Evolutionary conservation across 768 basidiomycete species (phyloP).

Genomic region (Boletus rufocinnamomeus): DNA sequence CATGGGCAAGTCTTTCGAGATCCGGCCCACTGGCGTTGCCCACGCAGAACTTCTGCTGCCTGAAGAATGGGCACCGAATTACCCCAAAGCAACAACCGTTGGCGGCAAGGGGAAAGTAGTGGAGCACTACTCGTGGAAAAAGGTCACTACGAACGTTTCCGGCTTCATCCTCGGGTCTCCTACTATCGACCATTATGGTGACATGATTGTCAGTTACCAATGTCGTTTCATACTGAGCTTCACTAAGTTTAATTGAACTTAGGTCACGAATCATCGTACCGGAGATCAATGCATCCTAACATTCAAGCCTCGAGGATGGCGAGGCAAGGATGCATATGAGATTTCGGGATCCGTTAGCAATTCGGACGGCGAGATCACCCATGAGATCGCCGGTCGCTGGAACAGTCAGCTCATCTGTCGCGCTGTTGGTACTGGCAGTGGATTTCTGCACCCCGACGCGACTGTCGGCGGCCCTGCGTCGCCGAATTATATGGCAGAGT

Average conservation of each 20-base stretch:
- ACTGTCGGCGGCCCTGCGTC: conserved; percentile 48
- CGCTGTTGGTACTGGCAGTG: conserved; percentile 58
- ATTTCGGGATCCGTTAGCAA: conserved; percentile 85
- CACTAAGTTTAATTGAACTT: conserved; percentile 10
- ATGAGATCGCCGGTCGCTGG: conserved; percentile 96
- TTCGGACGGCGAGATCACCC: conserved; percentile 59
- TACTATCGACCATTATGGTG: conserved; percentile 91
- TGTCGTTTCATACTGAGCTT: background rate
- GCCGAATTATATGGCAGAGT: conserved; percentile 57
- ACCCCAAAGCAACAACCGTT: conserved; percentile 56
- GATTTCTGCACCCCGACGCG: conserved; percentile 72
- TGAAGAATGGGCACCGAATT: conserved; percentile 57
- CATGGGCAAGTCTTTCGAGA: conserved; percentile 96
- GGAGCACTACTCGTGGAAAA: conserved; percentile 96
- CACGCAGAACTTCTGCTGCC: conserved; percentile 84
- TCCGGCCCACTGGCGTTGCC: conserved; percentile 91
- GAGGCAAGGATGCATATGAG: conserved; percentile 88
- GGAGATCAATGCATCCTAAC: conserved; percentile 85
- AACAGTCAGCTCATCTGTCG: conserved; percentile 92
- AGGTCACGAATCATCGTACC: conserved; percentile 88
- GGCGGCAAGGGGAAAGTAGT: conserved; percentile 55
- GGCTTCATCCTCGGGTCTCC: conserved; percentile 92
- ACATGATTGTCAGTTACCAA: conserved; percentile 74
- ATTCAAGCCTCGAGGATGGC: conserved; percentile 96
- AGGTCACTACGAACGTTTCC: conserved; percentile 87